These are phyloP conservation scores for Paramecium sonneborni DNA, from an alignment of 73 alveolate genomes.

Conservation along the genomic window DNA sequence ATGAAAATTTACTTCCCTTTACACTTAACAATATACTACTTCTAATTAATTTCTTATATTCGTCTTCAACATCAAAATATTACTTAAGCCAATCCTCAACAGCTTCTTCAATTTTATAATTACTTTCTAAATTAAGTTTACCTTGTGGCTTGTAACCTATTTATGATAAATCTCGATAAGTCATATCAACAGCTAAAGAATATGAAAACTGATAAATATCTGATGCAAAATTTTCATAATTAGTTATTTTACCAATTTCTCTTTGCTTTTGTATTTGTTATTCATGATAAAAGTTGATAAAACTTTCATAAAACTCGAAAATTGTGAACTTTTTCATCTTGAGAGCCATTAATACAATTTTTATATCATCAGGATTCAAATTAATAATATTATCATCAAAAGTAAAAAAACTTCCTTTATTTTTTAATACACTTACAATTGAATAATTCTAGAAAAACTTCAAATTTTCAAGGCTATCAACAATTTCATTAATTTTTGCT, in stretches of 20 bases:
- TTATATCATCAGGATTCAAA: neutral
- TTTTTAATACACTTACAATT: neutral
- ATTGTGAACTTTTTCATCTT: neutral
- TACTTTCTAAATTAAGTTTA: neutral
- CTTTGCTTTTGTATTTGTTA: neutral
- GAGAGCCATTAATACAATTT: neutral
- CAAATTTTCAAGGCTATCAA: neutral
- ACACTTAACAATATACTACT: neutral
- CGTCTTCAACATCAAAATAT: slow-evolving; percentile 24
- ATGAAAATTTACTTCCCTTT: neutral
- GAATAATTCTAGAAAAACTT: neutral
- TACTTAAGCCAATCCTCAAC: neutral
- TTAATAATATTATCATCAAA: neutral
- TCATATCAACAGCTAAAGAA: neutral
- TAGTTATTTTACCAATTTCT: neutral
- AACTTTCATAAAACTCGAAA: slow-evolving; percentile 8
- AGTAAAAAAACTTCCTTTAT: neutral
- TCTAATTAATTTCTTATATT: neutral
- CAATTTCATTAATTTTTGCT: neutral
- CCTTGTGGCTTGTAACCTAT: neutral
- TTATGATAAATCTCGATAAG: neutral
- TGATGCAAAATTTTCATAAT: neutral
- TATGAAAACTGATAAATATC: neutral
- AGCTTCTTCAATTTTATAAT: neutral
- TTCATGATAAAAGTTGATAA: neutral